Evolutionary conservation across 331 rosid species (phyloP).

Genomic region (Malus hybrid): DNA sequence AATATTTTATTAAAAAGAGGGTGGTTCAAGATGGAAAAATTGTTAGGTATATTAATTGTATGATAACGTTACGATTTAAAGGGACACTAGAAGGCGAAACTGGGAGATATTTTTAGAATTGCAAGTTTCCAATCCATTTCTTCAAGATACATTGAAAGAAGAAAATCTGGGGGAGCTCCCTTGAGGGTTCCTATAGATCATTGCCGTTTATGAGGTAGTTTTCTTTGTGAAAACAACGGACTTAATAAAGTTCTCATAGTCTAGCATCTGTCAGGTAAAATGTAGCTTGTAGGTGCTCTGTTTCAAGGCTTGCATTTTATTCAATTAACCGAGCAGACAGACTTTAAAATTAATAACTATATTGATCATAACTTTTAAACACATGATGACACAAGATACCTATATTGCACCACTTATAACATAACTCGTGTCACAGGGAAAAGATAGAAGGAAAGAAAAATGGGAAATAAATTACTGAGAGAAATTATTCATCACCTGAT

Average conservation of each 20-base stretch:
- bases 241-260: not conserved
- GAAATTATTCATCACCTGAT: conserved; percentile 55
- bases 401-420: not conserved
- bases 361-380: not conserved
- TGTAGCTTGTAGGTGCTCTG: not conserved
- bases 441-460: not conserved
- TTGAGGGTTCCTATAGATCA: not conserved
- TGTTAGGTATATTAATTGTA: not conserved
- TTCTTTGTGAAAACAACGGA: not conserved
- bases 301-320: not conserved
- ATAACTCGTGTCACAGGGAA: not conserved
- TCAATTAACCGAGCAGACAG: not conserved
- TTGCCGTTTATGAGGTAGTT: not conserved
- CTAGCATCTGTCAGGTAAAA: not conserved
- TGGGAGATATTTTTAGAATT: not conserved
- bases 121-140: not conserved
- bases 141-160: not conserved
- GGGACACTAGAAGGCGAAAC: not conserved
- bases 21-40: not conserved
- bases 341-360: not conserved
- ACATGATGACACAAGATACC: not conserved
- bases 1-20: not conserved
- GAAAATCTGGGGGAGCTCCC: not conserved
- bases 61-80: not conserved
- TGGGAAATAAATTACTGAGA: not conserved